Evolutionary conservation across 495 filamentous ascomycete species (phyloP).

Genomic region (Aspergillus heteromorphus): DNA sequence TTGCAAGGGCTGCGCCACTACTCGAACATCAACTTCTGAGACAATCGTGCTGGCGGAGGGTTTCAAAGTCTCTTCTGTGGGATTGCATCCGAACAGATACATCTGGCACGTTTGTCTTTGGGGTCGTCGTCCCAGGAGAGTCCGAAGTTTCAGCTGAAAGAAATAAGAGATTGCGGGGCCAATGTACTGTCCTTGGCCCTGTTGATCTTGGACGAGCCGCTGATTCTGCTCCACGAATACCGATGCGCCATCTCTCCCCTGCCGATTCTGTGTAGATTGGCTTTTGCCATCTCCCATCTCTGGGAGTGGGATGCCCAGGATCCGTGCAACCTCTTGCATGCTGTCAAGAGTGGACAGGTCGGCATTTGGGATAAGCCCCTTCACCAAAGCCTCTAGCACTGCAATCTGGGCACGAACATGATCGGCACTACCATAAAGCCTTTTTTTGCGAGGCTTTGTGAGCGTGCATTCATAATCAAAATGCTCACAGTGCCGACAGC

Average conservation of each 20-base stretch:
- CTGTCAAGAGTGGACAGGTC: neutral
- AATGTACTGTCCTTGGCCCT: neutral
- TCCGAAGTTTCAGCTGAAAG: neutral
- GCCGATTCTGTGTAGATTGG: too few species aligned
- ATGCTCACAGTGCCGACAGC: neutral
- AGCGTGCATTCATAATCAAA: neutral
- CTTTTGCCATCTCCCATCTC: neutral
- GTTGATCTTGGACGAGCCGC: neutral
- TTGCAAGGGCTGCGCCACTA: neutral
- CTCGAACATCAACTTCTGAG: neutral
- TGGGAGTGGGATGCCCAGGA: neutral
- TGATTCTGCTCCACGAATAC: neutral
- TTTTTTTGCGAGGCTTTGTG: neutral
- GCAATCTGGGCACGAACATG: neutral
- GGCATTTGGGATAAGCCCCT: neutral
- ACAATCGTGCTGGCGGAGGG: neutral
- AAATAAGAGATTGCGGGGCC: neutral
- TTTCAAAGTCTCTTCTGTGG: neutral
- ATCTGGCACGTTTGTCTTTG: neutral
- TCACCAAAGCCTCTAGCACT: neutral
- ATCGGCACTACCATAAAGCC: neutral
- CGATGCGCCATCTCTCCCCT: too few species aligned
- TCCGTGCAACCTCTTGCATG: neutral
- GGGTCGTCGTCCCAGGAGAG: neutral
- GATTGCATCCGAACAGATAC: neutral